These are phyloP conservation scores for Diaporthe amygdali DNA, from an alignment of 2,329 filamentous ascomycete species.

Conservation along the genomic window DNA sequence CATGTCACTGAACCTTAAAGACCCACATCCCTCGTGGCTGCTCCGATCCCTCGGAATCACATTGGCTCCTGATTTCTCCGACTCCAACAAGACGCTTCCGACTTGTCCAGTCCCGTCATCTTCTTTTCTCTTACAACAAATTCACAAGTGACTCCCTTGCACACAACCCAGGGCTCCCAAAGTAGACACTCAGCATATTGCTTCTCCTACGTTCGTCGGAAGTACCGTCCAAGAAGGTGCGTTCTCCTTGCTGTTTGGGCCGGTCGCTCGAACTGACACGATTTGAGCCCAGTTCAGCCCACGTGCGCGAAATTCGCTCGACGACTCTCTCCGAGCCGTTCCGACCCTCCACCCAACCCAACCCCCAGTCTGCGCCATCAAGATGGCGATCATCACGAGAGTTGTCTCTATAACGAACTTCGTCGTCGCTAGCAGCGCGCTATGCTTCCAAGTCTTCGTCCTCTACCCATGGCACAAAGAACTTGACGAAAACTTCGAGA, in stretches of 20 bases:
- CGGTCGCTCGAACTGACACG: not conserved
- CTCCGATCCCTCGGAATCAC: not conserved
- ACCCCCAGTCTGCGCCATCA: not conserved
- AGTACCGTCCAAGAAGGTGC: not conserved
- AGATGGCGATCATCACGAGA: constrained; percentile 40
- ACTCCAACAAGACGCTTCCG: not conserved
- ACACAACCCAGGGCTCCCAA: not conserved
- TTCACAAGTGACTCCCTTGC: constrained; percentile 14
- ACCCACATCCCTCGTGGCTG: constrained; percentile 16
- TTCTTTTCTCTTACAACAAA: not conserved
- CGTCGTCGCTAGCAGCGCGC: constrained; percentile 66
- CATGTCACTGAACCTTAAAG: not conserved
- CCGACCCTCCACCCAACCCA: not conserved
- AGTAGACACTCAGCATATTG: not conserved
- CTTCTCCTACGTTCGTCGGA: not conserved
- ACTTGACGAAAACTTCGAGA: constrained; percentile 65
- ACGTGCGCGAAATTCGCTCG: not conserved
- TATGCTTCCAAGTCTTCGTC: constrained; percentile 72
- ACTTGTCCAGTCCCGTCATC: not conserved
- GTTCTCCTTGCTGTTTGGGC: not conserved
- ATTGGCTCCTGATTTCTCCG: constrained; percentile 12
- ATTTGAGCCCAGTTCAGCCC: not conserved
- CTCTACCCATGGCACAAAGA: constrained; percentile 75
- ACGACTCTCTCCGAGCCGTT: not conserved
- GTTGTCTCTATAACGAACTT: constrained; percentile 69